Evolutionary conservation across 169 alveolate genomes (phyloP), one percentile per base, ranked within the genome.

Genomic region (Plasmodium blacklocki): DNA sequence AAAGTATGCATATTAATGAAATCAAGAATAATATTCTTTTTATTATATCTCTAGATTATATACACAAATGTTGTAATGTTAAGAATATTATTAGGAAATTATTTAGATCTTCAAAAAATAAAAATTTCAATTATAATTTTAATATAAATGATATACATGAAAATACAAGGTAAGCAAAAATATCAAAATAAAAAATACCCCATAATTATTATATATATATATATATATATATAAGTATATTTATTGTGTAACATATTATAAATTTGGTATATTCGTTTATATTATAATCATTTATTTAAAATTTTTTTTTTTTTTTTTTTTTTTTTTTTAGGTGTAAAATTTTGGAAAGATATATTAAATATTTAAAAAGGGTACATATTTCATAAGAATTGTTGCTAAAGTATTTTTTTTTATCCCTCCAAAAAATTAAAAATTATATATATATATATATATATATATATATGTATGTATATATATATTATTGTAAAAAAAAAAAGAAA

Each of bases 21-120:
- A 21, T 67, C 4, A 14, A 58, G 15, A 29, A 47, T 15, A 67
- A 67, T 67, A 15, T 43, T 39, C 39, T 67, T 67, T 67, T 67
- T 19, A 47, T 47, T 39, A 39, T 67, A 39, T 54, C 74, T 15
- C 47, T 67, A 15, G 74, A 67, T 19, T 67, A 67, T 67, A 67
- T 67, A 39, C 45, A 39, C 19, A 15, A 67, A 9, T 39, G 6
- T 7, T 39, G 43, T 14, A 67, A 67, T 15, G 58, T 67, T 9
- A 67, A 39, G 6, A 18, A 32, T 2, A 67, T 67, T 32, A 14
- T 43, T 39, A 39, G 39, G 39, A 67, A 32, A 15, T 39, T 67
- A 39, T 67, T 67, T 43, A 8, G 74, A 15, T 39, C 9, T 67
- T 39, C 47, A 67, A 67, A 67, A 39, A 67, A 67, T 3, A 9